phyloP scores from a whole-genome alignment of 768 basidiomycete species.

The Termitomyces sp. region DNA sequence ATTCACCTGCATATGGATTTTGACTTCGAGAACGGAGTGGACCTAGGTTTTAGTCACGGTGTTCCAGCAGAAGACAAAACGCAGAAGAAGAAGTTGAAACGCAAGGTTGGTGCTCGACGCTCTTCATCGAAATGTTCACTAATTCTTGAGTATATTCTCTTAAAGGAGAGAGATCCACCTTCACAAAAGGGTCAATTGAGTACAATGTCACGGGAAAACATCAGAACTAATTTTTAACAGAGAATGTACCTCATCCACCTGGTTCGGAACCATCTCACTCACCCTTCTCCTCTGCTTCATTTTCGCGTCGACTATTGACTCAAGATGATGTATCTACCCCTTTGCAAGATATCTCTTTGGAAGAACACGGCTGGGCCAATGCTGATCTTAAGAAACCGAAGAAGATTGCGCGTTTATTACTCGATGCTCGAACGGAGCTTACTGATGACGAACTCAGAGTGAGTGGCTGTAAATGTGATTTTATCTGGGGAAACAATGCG shows the following conservation, averaged over 20 bases:
- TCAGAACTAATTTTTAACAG: background rate
- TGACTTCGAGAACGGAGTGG: constrained; percentile 16
- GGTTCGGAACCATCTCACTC: background rate
- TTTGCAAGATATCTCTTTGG: constrained; percentile 22
- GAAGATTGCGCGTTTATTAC: constrained; percentile 51
- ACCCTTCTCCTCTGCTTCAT: constrained; percentile 26
- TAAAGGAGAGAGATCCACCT: background rate
- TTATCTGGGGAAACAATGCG: background rate
- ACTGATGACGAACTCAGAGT: constrained; percentile 82
- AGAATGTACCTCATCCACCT: background rate
- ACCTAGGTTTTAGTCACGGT: background rate
- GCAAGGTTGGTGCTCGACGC: background rate
- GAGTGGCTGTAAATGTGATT: background rate
- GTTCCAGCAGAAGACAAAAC: background rate
- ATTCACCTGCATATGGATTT: constrained; percentile 19
- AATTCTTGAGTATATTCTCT: background rate
- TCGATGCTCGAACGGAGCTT: constrained; percentile 74
- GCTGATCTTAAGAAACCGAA: constrained; percentile 25
- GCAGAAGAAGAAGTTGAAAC: background rate
- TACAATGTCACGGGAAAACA: background rate
- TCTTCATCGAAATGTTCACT: background rate
- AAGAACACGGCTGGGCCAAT: constrained; percentile 17
- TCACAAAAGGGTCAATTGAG: background rate
- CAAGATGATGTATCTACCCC: constrained; percentile 29
- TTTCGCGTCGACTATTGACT: constrained; percentile 34